phyloP scores from a whole-genome alignment of 208 protist species.

The Blechomonas ayalai region DNA sequence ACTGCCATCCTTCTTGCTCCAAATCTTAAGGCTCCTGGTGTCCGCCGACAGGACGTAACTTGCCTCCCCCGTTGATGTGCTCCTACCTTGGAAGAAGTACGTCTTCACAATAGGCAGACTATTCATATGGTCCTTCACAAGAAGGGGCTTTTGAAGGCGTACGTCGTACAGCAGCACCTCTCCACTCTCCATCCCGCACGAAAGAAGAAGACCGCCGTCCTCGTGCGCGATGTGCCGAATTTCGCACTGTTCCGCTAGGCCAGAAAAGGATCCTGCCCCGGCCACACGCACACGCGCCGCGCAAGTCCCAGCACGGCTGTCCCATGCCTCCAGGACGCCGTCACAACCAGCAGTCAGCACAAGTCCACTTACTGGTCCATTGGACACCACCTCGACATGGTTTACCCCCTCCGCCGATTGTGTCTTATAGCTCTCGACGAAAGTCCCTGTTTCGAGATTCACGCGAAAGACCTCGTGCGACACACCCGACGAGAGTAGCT shows the following conservation, averaged over 20 bases:
- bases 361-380: conserved; percentile 54
- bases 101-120: conserved; percentile 90
- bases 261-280: conserved; percentile 22
- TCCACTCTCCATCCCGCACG: conserved; percentile 68
- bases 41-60: conserved; percentile 83
- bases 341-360: conserved; percentile 61
- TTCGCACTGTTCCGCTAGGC: conserved; percentile 24
- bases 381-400: conserved; percentile 56
- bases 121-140: conserved; percentile 96
- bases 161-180: conserved; percentile 86
- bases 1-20: conserved; percentile 80
- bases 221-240: conserved; percentile 65
- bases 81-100: conserved; percentile 85
- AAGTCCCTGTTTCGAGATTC: conserved; percentile 75
- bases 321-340: conserved; percentile 76
- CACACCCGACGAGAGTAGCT: conserved; percentile 71
- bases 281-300: conserved; percentile 46
- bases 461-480: conserved; percentile 76
- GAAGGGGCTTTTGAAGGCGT: conserved; percentile 71
- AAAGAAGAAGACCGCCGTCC: conserved; percentile 67
- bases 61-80: conserved; percentile 65
- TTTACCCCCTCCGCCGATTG: conserved; percentile 43
- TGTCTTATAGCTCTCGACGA: conserved; percentile 78
- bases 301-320: conserved; percentile 41
- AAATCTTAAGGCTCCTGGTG: conserved; percentile 91